A percentile compares a stretch with the other conserved stretches of the same genome.
Conservation (phyloP, 1,139 yeast genomes). For the Pichia sp. region DNA sequence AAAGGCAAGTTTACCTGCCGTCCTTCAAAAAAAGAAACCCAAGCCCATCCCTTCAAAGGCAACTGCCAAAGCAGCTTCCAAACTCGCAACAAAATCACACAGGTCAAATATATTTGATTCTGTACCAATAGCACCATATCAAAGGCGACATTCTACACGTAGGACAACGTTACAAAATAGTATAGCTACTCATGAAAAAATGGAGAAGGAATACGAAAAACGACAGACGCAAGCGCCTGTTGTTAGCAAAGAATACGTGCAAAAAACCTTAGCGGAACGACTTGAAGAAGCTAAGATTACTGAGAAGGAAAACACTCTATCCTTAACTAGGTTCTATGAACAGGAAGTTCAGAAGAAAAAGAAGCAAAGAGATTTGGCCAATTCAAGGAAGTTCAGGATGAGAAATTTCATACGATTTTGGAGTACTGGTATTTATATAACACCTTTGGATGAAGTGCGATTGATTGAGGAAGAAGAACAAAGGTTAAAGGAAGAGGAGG, state of each 20-base stretch:
- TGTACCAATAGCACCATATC: constrained; percentile 33
- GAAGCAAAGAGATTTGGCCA: constrained; percentile 66
- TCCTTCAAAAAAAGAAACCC: constrained; percentile 21
- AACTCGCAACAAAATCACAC: background rate
- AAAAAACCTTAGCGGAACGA: constrained; percentile 81
- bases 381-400: constrained; percentile 58
- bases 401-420: constrained; percentile 50
- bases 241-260: constrained; percentile 39
- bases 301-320: constrained; percentile 66
- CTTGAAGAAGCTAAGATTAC: constrained; percentile 83
- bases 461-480: constrained; percentile 36
- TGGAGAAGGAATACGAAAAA: constrained; percentile 66
- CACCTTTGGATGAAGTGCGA: constrained; percentile 54
- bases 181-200: constrained; percentile 67
- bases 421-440: constrained; percentile 37
- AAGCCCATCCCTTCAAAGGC: constrained; percentile 19
- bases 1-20: constrained; percentile 26
- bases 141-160: constrained; percentile 74
- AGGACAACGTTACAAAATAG: constrained; percentile 75
- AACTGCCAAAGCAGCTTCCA: constrained; percentile 25
- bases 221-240: constrained; percentile 41
- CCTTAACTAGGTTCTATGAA: constrained; percentile 73
- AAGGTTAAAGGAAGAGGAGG: constrained; percentile 34
- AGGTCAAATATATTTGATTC: constrained; percentile 33
- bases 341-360: constrained; percentile 81